Base-by-base conservation (phyloP, 2,329 filamentous ascomycete genomes). In the Hansfordia pulvinata region DNA sequence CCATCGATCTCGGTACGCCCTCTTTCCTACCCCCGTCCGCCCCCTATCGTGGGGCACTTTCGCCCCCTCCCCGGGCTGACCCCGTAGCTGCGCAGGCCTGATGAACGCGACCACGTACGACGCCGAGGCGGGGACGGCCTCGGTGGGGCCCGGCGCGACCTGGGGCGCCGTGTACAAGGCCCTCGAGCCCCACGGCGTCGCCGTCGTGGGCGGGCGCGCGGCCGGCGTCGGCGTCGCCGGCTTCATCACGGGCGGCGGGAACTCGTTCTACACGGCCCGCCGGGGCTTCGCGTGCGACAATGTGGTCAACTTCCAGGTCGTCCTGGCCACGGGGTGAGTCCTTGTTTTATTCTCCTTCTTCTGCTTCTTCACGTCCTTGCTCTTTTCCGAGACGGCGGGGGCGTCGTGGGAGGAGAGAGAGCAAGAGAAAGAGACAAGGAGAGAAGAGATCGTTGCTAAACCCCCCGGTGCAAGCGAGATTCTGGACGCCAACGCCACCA, bases 261-360 rank as follows among this genome's bases (percentile, higher is more conserved):
- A 32, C 8, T 35, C 31, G 11, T 40, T 33, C 22, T 35, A 34
- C 24, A 21, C 19, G 3, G 28, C 23, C 8, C 10, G 25, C n/a
- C 17, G 48, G 24, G 56, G 56, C 3, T 49, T 50, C 20, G 46
- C 40, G 16, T 51, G 46, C 30, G 54, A 54, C 31, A 50, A 42
- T 17, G 40, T 56, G 7, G 27, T 33, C 11, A 46, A 42, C 23
- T 53, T 42, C 23, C 40, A 55, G 30, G 43, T 60, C 13, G 54
- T 61, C 6, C 44, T 56, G 2, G 46, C 49, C 1, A 36, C 43
- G 26, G 53, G 55, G 2, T 21, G 2, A n/a, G n/a, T n/a, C n/a
- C n/a, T n/a, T n/a, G n/a, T n/a, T n/a, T n/a, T n/a, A n/a, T n/a
- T n/a, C n/a, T n/a, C n/a, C n/a, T n/a, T n/a, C n/a, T n/a, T n/a